Evolutionary conservation across 768 basidiomycete species (phyloP).

Genomic region (Russula vinacea): DNA sequence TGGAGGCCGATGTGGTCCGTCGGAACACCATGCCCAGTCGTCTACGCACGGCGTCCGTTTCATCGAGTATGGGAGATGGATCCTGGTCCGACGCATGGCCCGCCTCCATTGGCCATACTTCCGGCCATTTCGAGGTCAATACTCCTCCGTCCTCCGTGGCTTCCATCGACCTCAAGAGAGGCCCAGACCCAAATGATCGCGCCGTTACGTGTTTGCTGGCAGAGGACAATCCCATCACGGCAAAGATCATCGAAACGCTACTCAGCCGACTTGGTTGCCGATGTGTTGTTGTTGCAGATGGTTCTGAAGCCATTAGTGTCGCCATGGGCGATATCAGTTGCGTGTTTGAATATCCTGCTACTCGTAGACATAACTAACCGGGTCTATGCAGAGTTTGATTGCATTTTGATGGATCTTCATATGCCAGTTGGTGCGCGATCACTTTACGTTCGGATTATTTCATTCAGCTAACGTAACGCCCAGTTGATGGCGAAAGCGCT

Average conservation of each 20-base stretch:
- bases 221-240: constrained; percentile 97
- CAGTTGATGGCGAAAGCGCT: constrained; percentile 93
- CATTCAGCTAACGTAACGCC: constrained; percentile 15
- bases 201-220: constrained; percentile 93
- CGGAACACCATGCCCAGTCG: constrained; percentile 85
- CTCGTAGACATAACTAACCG: constrained; percentile 15
- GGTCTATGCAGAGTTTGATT: constrained; percentile 76
- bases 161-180: constrained; percentile 75
- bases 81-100: constrained; percentile 74
- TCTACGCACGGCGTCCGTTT: constrained; percentile 80
- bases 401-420: constrained; percentile 91
- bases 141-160: constrained; percentile 85
- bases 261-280: constrained; percentile 93
- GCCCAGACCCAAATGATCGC: constrained; percentile 75
- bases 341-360: constrained; percentile 30
- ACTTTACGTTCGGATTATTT: constrained; percentile 25
- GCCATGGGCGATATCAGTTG: constrained; percentile 96
- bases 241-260: constrained; percentile 94
- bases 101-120: constrained; percentile 52
- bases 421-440: constrained; percentile 83
- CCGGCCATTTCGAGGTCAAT: constrained; percentile 51
- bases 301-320: constrained; percentile 94
- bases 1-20: constrained; percentile 67
- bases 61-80: constrained; percentile 69
- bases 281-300: constrained; percentile 92